A percentile compares a stretch with the other conserved stretches of the same genome.
phyloP scores from a whole-genome alignment of 1,284 basidiomycete genomes.

The Mycosarcoma maydis region DNA sequence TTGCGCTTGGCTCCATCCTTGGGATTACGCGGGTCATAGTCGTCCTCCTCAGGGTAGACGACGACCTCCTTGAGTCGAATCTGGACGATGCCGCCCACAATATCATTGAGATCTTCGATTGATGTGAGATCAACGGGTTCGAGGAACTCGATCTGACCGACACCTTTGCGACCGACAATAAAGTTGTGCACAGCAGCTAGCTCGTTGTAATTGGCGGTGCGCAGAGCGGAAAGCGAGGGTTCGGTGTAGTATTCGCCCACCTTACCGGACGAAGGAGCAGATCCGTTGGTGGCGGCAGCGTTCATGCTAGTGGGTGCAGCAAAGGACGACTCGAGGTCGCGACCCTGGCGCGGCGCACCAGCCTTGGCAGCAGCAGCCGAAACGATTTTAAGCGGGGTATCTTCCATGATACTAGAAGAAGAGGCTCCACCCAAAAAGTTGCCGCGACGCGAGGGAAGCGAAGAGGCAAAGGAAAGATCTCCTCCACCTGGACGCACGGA shows the following conservation, averaged over 20 bases:
- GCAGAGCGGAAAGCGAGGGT: conserved; percentile 55
- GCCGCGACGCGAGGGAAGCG: conserved; percentile 47
- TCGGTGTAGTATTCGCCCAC: conserved; percentile 60
- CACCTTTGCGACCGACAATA: conserved; percentile 87
- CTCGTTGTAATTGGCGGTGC: conserved; percentile 68
- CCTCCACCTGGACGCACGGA: conserved; percentile 45
- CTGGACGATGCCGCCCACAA: conserved; percentile 86
- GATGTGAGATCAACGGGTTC: conserved; percentile 88
- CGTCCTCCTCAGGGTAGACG: conserved; percentile 83
- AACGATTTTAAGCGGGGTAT: conserved; percentile 48
- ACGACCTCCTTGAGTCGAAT: conserved; percentile 91
- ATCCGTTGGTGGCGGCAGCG: conserved; percentile 18
- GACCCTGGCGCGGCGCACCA: conserved; percentile 37
- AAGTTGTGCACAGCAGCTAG: conserved; percentile 78
- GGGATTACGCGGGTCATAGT: conserved; percentile 57
- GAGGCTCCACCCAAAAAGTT: conserved; percentile 36
- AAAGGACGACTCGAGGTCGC: conserved; percentile 47
- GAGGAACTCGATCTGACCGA: conserved; percentile 88
- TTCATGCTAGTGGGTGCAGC: conserved; percentile 18
- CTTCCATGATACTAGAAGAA: conserved; percentile 34
- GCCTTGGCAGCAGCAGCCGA: conserved; percentile 40
- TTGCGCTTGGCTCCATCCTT: conserved; percentile 59
- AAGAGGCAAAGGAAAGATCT: conserved; percentile 51
- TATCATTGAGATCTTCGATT: conserved; percentile 79
- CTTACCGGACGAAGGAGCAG: conserved; percentile 27